These are phyloP conservation scores for Ajuga reptans DNA, from an alignment of 305 asterid species.

Conservation along the genomic window DNA sequence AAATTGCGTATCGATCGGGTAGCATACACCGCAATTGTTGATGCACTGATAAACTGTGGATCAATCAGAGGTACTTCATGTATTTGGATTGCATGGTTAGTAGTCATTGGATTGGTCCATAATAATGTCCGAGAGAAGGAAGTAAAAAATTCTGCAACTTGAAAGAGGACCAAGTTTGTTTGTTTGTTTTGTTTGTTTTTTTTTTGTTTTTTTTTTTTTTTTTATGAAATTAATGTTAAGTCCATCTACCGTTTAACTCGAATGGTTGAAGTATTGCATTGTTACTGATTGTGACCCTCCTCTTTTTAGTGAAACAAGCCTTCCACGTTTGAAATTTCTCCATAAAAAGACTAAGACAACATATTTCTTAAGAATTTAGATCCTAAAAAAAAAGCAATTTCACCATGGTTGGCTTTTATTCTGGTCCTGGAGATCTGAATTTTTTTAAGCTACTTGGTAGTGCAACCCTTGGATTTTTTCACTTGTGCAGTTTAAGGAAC, in stretches of 20 bases:
- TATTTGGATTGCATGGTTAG: conserved; percentile 12
- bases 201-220: background rate
- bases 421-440: background rate
- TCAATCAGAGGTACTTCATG: conserved; percentile 42
- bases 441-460: background rate
- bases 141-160: background rate
- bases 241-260: background rate
- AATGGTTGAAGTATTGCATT: background rate
- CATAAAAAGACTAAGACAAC: background rate
- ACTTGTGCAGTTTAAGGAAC: background rate
- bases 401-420: background rate
- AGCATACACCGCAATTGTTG: conserved; percentile 51
- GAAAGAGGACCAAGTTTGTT: background rate
- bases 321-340: background rate
- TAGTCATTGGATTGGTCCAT: conserved; percentile 9
- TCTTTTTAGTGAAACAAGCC: background rate
- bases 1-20: conserved; percentile 51
- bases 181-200: background rate
- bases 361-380: background rate
- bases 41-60: conserved; percentile 55
- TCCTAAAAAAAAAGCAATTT: background rate
- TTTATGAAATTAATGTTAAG: conserved; percentile 1
- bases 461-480: background rate
- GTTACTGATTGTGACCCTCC: background rate
- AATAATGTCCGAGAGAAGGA: background rate